Conservation (phyloP, 2,329 filamentous ascomycete species). For the Colletotrichum eleusines region DNA sequence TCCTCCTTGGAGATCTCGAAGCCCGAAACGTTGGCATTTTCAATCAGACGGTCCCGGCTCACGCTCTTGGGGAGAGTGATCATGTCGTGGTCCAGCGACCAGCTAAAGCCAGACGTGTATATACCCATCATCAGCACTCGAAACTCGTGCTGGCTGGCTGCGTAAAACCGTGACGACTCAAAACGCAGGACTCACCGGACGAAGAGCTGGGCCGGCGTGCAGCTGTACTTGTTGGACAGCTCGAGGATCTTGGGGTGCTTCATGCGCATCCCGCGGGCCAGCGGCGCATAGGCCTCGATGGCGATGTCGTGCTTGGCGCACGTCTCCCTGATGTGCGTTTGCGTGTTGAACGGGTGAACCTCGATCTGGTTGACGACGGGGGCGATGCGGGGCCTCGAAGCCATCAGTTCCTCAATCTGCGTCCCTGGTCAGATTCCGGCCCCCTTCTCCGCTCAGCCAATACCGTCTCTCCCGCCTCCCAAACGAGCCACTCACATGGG, state of each 20-base stretch:
- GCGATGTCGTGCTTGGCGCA: slow-evolving; percentile 76
- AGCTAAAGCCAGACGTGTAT: slow-evolving; percentile 59
- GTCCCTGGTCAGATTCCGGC: not conserved
- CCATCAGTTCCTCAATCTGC: slow-evolving; percentile 77
- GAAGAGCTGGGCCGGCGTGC: slow-evolving; percentile 79
- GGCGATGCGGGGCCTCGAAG: slow-evolving; percentile 68
- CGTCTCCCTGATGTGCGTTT: slow-evolving; percentile 72
- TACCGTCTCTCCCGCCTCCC: not conserved
- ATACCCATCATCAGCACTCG: not conserved
- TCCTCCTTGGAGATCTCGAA: slow-evolving; percentile 74
- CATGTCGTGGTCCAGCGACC: slow-evolving; percentile 81
- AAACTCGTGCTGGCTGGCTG: not conserved
- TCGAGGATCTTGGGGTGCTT: slow-evolving; percentile 71
- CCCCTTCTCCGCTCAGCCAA: rapidly evolving
- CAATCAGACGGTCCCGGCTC: slow-evolving; percentile 69
- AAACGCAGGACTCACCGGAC: slow-evolving; percentile 58
- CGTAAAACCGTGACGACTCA: no score
- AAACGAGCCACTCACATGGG: slow-evolving; percentile 67
- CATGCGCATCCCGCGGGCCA: slow-evolving; percentile 79
- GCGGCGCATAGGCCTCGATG: slow-evolving; percentile 84
- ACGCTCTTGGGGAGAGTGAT: slow-evolving; percentile 81
- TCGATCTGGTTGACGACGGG: slow-evolving; percentile 86
- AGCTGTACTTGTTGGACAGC: slow-evolving; percentile 76
- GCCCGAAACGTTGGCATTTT: slow-evolving; percentile 72
- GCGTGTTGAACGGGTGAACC: slow-evolving; percentile 85